Conservation (phyloP, 1,139 yeast genomes). For the Protomyces arabidopsidicola region DNA sequence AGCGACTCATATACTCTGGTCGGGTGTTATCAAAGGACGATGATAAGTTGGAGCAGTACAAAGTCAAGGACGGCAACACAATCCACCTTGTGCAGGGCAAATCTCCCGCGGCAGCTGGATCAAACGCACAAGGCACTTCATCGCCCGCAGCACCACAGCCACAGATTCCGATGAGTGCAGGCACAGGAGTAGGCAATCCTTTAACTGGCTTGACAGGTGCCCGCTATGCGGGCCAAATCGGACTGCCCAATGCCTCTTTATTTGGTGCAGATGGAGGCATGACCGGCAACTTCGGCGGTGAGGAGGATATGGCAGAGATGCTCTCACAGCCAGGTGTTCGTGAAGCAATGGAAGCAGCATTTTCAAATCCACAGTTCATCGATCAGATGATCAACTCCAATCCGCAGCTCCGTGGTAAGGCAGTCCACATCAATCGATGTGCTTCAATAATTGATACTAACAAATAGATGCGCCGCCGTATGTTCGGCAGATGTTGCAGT, state of each 20-base stretch:
- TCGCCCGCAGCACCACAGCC: constrained; percentile 47
- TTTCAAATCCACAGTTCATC: constrained; percentile 77
- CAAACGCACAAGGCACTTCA: constrained; percentile 34
- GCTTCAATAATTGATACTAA: background rate
- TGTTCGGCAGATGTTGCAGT: constrained; percentile 77
- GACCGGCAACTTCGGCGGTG: constrained; percentile 47
- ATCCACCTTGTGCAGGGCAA: constrained; percentile 76
- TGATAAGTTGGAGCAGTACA: constrained; percentile 69
- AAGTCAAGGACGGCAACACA: constrained; percentile 79
- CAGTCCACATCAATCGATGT: background rate
- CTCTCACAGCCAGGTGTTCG: constrained; percentile 47
- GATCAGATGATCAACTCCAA: constrained; percentile 71
- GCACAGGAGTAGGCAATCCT: constrained; percentile 84
- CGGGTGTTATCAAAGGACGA: constrained; percentile 74
- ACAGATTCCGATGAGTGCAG: constrained; percentile 66
- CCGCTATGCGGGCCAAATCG: constrained; percentile 80
- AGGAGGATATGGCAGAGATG: constrained; percentile 59
- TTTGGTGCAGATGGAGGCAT: constrained; percentile 92
- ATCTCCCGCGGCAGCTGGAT: constrained; percentile 38
- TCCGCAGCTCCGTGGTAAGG: constrained; percentile 54
- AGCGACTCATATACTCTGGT: constrained; percentile 88
- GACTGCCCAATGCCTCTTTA: constrained; percentile 80
- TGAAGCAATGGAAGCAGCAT: constrained; percentile 47
- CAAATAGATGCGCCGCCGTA: constrained; percentile 59
- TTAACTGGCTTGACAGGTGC: constrained; percentile 91